Conservation (phyloP, 495 filamentous ascomycete genomes). For the Hamigera avellanea region DNA sequence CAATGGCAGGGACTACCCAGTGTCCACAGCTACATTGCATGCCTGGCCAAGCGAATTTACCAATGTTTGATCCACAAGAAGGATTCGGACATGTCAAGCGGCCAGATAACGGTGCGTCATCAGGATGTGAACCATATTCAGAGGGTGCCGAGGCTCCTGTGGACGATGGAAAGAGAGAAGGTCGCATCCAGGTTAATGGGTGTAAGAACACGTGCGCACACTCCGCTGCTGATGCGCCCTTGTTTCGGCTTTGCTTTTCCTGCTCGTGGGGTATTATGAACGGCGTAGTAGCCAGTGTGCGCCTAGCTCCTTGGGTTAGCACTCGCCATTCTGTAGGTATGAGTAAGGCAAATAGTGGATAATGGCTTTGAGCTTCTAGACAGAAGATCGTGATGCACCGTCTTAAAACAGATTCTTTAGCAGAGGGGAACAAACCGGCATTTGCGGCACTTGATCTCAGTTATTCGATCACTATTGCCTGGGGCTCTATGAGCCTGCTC, state of each 20-base stretch:
- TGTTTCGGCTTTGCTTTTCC: conserved; percentile 9
- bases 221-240: conserved; percentile 7
- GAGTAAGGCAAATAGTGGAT: too few species aligned
- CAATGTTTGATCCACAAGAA: conserved; percentile 69
- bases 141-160: background rate
- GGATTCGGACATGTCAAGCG: conserved; percentile 69
- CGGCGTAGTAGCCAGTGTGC: conserved; percentile 48
- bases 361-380: too few species aligned
- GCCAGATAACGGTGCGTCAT: conserved; percentile 64
- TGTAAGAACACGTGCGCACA: conserved; percentile 87
- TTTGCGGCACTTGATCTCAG: conserved; percentile 52
- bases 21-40: conserved; percentile 83
- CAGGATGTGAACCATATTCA: conserved; percentile 15
- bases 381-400: background rate
- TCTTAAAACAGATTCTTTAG: background rate
- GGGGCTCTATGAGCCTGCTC: conserved; percentile 35
- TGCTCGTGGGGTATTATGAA: conserved; percentile 47
- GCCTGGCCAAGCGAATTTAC: conserved; percentile 92
- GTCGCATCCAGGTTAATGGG: conserved; percentile 86
- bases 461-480: conserved; percentile 13
- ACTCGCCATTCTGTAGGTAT: too few species aligned
- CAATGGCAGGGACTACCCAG: conserved; percentile 89
- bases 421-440: conserved; percentile 33
- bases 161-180: conserved; percentile 44
- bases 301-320: conserved; percentile 22